Conservation (phyloP, 345 rosid species). For the Eucalyptus melliodora region DNA sequence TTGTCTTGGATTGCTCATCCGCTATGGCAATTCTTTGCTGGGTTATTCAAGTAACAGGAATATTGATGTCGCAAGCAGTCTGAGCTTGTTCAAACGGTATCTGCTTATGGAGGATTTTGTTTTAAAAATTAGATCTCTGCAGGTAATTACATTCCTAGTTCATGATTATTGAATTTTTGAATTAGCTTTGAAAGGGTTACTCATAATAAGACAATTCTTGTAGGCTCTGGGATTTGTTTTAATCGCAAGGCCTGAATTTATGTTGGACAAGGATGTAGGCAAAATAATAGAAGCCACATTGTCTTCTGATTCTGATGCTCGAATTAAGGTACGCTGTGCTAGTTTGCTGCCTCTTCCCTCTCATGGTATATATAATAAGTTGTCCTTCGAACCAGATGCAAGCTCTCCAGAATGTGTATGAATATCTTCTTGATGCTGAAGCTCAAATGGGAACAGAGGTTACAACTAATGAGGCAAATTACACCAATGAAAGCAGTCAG, state of each 20-base stretch:
- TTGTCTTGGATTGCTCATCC: constrained; percentile 94
- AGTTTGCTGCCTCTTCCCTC: neutral
- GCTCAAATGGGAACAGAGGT: constrained; percentile 72
- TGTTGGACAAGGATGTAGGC: constrained; percentile 93
- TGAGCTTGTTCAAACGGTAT: constrained; percentile 64
- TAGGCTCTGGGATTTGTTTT: constrained; percentile 95
- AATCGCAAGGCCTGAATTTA: constrained; percentile 90
- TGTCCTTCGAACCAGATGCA: constrained; percentile 60
- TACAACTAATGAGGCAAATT: constrained; percentile 13
- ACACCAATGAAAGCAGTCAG: constrained; percentile 37
- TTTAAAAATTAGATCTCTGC: constrained; percentile 84
- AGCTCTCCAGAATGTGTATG: constrained; percentile 82
- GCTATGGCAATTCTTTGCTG: constrained; percentile 79
- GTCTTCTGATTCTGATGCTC: constrained; percentile 54
- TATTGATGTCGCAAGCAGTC: constrained; percentile 45
- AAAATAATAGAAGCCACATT: constrained; percentile 71
- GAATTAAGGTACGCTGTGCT: constrained; percentile 61
- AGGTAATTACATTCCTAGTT: constrained; percentile 37
- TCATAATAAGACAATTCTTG: constrained; percentile 5
- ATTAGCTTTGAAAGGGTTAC: neutral
- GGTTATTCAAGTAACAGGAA: constrained; percentile 31
- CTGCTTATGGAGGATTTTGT: constrained; percentile 71
- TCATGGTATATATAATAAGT: neutral
- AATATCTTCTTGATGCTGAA: constrained; percentile 96
- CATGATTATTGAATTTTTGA: neutral